Evolutionary conservation across 2,329 filamentous ascomycete species (phyloP), one percentile per base, ranked within the genome.

Genomic region (Hirsutella thompsonii): DNA sequence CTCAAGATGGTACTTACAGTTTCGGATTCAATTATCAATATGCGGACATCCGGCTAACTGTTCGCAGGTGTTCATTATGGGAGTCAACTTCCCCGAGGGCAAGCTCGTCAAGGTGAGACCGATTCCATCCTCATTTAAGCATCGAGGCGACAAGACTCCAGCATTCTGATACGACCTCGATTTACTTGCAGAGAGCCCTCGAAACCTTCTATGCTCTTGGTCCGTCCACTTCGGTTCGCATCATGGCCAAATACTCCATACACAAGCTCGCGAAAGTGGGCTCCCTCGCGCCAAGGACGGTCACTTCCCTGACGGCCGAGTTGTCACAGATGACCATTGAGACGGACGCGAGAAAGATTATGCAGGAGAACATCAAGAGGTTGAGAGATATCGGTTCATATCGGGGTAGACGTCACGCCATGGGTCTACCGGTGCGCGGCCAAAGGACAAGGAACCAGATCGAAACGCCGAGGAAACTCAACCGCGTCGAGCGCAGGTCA

Each of bases 291-390:
- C 77, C 81, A 44, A 79, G 83, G 58, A 89, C 87, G 45, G 68
- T 94, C 50, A 81, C 86, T 40, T 81, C 83, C 40, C 70, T 98
- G 45, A 92, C 83, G 19, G 83, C 83, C 39, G 86, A 94, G 55
- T 70, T 98, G 33, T 85, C 87, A 14, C 81, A 79, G 41, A 89
- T 98, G 86, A 94, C 83, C 45, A 86, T 96, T 53, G 92, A 95
- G 62, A 94, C 83, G 60, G 89, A 96, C 54, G 71, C 93, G 48
- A 71, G 79, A 54, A 76, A 83, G 56, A 67, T 85, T 44, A 65
- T 95, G 30, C 73, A 81, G 53, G 86, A 94, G 38, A 92, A 96
- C 55, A 94, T 98, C 51, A 72, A 72, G 57, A 71, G 90, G 44
- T 55, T 98, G 60, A 85, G 83, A 58, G 89, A 95, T 54, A 95